A percentile compares a stretch with the other conserved stretches of the same genome.
Conservation (phyloP, 768 basidiomycete genomes). For the Dictyophora rubrovolvata region DNA sequence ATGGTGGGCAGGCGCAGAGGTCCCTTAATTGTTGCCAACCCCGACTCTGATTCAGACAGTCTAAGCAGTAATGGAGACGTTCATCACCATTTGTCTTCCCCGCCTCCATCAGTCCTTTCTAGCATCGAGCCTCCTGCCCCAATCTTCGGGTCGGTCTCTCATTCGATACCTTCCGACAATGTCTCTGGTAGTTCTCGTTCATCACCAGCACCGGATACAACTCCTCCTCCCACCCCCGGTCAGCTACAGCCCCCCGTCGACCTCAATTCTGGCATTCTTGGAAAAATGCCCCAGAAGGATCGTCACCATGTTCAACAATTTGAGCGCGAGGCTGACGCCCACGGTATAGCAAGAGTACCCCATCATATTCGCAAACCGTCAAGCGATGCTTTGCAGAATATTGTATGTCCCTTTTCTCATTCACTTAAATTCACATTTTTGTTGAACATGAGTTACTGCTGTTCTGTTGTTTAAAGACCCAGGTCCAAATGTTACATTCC, state of each 20-base stretch:
- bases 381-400: not conserved
- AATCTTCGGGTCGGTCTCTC: not conserved
- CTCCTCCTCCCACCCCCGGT: conserved; percentile 4
- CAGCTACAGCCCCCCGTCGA: conserved; percentile 1
- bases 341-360: conserved; percentile 1
- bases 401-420: not conserved
- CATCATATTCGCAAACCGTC: conserved; percentile 5
- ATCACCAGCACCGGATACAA: conserved; percentile 5
- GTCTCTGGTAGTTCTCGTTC: conserved; percentile 8
- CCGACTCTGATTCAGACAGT: conserved; percentile 1
- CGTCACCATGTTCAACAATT: not conserved
- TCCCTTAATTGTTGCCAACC: conserved; percentile 6
- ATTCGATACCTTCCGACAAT: not conserved
- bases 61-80: conserved; percentile 1
- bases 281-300: not conserved
- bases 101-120: not conserved
- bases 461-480: not conserved
- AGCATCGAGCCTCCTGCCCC: conserved; percentile 8
- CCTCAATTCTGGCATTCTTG: not conserved
- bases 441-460: too few species aligned
- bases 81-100: not conserved
- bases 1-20: conserved; percentile 1
- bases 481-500: not conserved
- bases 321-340: conserved; percentile 1
- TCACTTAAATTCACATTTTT: too few species aligned